Evolutionary conservation across 257 asterid genomes (phyloP).

Genomic region (Fraxinus pennsylvanica): DNA sequence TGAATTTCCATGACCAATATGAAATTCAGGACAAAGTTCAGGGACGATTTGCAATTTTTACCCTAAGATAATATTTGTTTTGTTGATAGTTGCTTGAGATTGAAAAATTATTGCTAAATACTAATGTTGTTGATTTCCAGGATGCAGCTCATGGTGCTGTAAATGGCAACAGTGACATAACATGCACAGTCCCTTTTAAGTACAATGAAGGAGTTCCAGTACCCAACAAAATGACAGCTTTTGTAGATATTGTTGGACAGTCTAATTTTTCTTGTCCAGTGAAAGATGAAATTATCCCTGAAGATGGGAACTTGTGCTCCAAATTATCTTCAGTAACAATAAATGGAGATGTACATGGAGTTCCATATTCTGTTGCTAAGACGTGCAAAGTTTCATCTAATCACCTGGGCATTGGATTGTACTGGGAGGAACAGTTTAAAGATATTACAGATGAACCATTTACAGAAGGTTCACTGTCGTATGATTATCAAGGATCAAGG

Average conservation of each 20-base stretch:
- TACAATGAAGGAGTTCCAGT: constrained; percentile 50
- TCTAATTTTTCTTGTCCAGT: constrained; percentile 51
- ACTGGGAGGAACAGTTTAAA: constrained; percentile 31
- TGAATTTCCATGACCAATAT: not conserved
- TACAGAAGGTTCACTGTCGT: constrained; percentile 41
- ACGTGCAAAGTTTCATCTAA: constrained; percentile 34
- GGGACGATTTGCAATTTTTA: not conserved
- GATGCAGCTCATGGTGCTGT: constrained; percentile 42
- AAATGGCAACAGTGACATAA: constrained; percentile 34
- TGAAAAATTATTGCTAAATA: constrained; percentile 16
- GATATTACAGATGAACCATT: constrained; percentile 44
- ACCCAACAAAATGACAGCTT: constrained; percentile 56
- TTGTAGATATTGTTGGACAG: constrained; percentile 87
- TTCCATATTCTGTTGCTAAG: constrained; percentile 30
- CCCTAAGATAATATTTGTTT: not conserved
- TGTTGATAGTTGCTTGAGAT: constrained; percentile 3
- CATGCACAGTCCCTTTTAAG: constrained; percentile 32
- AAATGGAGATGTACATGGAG: constrained; percentile 34
- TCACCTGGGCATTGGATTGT: constrained; percentile 32
- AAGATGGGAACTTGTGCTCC: constrained; percentile 42
- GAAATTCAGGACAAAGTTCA: not conserved
- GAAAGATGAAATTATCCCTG: constrained; percentile 48
- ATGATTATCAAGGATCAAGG: constrained; percentile 40
- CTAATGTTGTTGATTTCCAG: constrained; percentile 38
- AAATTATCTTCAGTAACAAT: constrained; percentile 33